Conservation (phyloP, 2,329 filamentous ascomycete species). For the Aspergillus nomiae region DNA sequence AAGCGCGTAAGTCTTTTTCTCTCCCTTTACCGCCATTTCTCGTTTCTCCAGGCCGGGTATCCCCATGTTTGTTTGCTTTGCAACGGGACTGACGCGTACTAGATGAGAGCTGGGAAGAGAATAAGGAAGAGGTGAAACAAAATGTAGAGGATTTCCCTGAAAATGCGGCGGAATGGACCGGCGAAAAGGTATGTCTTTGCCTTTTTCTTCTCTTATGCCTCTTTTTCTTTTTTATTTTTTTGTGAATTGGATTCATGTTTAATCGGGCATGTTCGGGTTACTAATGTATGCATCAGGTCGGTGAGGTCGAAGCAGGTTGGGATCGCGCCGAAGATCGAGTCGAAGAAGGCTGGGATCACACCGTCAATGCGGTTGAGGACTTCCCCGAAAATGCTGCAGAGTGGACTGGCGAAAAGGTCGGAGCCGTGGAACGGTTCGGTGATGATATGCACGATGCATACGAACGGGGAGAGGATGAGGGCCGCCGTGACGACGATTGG, state of each 20-base stretch:
- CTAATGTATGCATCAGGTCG: constrained; percentile 26
- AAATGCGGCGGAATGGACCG: constrained; percentile 47
- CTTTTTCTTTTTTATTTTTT: background rate
- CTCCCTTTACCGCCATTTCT: constrained; percentile 1
- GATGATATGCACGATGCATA: constrained; percentile 48
- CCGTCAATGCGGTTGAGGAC: constrained; percentile 35
- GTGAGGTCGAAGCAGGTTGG: constrained; percentile 42
- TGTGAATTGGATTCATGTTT: background rate
- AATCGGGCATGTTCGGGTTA: background rate
- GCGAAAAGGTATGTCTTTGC: constrained; percentile 35
- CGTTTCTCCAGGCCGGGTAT: background rate
- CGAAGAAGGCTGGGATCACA: constrained; percentile 28
- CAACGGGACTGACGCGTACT: background rate
- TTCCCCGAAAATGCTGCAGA: constrained; percentile 40
- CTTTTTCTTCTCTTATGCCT: background rate
- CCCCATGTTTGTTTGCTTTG: background rate
- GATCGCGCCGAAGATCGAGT: constrained; percentile 32
- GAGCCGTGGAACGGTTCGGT: constrained; percentile 46
- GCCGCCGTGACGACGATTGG: constrained; percentile 24
- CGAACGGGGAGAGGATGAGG: constrained; percentile 42
- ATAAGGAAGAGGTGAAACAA: constrained; percentile 36
- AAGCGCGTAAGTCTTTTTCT: constrained; percentile 37
- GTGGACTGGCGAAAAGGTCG: constrained; percentile 45
- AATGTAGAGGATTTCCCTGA: constrained; percentile 46
- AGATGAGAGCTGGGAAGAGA: constrained; percentile 38